A percentile compares a stretch with the other conserved stretches of the same genome.
phyloP scores from a whole-genome alignment of 441 rosid genomes.

The Erodium texanum region DNA sequence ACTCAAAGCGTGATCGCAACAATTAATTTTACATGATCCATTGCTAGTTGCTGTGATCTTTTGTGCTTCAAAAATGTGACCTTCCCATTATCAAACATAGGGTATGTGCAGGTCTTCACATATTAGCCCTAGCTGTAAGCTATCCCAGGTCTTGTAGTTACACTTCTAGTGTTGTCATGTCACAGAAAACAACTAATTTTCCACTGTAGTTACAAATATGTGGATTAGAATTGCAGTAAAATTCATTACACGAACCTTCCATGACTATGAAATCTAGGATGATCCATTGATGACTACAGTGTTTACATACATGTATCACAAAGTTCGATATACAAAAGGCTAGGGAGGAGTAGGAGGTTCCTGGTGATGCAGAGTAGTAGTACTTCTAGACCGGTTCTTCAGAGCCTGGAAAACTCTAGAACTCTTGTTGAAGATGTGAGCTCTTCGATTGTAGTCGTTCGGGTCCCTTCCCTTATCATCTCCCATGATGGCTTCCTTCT shows the following conservation, averaged over 20 bases:
- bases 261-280: neutral
- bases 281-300: neutral
- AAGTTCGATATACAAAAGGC: neutral
- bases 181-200: too few relatives aligned
- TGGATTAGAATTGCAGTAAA: too few relatives aligned
- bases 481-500: conserved; percentile 81
- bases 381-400: neutral
- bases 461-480: conserved; percentile 69
- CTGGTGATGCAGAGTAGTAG: neutral
- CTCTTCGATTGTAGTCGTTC: conserved; percentile 63
- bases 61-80: too few relatives aligned
- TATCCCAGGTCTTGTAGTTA: too few relatives aligned
- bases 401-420: conserved; percentile 30
- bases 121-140: too few relatives aligned
- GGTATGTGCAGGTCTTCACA: too few relatives aligned
- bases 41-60: too few relatives aligned
- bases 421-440: conserved; percentile 64
- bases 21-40: too few relatives aligned
- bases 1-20: too few relatives aligned
- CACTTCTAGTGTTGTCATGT: too few relatives aligned
- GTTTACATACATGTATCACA: neutral
- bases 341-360: neutral
- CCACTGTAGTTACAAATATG: too few relatives aligned
- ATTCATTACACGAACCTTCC: neutral
- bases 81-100: too few relatives aligned